phyloP scores from a whole-genome alignment of 2,329 filamentous ascomycete species.

The Alternaria arborescens region DNA sequence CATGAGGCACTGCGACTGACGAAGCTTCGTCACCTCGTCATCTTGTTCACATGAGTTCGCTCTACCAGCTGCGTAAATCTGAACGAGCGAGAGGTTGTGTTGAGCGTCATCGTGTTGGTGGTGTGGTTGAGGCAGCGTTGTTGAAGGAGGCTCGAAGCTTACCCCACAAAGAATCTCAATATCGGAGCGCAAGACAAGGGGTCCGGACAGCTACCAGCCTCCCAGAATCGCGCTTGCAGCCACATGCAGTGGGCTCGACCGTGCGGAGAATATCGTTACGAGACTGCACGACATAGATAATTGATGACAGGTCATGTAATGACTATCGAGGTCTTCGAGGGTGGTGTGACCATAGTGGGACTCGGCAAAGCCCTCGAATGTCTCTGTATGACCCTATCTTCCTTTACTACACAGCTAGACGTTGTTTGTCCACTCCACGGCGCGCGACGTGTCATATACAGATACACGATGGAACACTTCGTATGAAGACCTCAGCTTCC shows the following conservation, averaged over 20 bases:
- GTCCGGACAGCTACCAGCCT: slow-evolving; percentile 3
- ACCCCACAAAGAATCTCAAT: slow-evolving; percentile 17
- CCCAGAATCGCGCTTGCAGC: slow-evolving; percentile 9
- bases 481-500: slow-evolving; percentile 1
- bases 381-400: slow-evolving; percentile 1
- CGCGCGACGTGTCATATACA: slow-evolving; percentile 4
- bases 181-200: slow-evolving; percentile 3
- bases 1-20: background rate
- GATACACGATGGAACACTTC: slow-evolving; percentile 3
- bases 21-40: background rate
- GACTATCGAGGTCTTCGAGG: background rate
- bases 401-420: slow-evolving; percentile 10
- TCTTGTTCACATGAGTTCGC: background rate
- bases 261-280: background rate
- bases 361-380: slow-evolving; percentile 10
- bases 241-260: background rate
- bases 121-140: slow-evolving; percentile 10
- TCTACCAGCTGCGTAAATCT: background rate
- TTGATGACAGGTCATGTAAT: background rate
- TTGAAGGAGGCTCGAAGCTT: slow-evolving; percentile 12
- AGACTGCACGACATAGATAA: background rate
- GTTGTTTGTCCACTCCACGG: slow-evolving; percentile 9
- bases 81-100: background rate
- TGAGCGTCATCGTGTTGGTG: slow-evolving; percentile 7
- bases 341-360: background rate